Percentiles rank a stretch among this genome's conserved stretches.
Conservation (phyloP, 805 yeast species). For the Candida pseudoglaebosa region DNA sequence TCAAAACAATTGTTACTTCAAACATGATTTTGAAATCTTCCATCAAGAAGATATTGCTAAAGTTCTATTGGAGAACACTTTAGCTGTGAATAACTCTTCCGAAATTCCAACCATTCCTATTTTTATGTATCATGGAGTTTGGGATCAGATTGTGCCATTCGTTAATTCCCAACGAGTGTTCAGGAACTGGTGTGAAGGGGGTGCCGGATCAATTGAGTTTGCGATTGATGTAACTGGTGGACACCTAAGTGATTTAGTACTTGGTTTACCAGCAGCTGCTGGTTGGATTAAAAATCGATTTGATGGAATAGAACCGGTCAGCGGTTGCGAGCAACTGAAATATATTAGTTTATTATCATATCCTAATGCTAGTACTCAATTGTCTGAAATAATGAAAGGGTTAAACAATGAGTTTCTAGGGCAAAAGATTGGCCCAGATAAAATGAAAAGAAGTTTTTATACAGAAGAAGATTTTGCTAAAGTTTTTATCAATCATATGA, state of each 20-base stretch:
- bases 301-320: slow-evolving; percentile 39
- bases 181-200: slow-evolving; percentile 25
- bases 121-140: slow-evolving; percentile 17
- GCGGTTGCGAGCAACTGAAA: slow-evolving; percentile 50
- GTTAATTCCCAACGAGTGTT: slow-evolving; percentile 18
- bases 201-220: slow-evolving; percentile 25
- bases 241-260: slow-evolving; percentile 19
- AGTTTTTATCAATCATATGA: no score
- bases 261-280: slow-evolving; percentile 19
- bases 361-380: slow-evolving; percentile 20
- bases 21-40: slow-evolving; percentile 16
- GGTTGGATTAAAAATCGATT: slow-evolving; percentile 16
- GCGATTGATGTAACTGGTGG: slow-evolving; percentile 21
- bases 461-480: background rate
- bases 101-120: slow-evolving; percentile 19
- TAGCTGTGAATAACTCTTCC: slow-evolving; percentile 13
- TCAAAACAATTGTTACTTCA: slow-evolving; percentile 11
- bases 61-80: slow-evolving; percentile 19
- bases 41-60: slow-evolving; percentile 10
- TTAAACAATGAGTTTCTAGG: background rate
- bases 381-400: background rate
- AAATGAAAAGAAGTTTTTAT: background rate
- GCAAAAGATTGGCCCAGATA: slow-evolving; percentile 2
- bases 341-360: slow-evolving; percentile 44
- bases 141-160: slow-evolving; percentile 18